Base-by-base conservation (phyloP, 2,329 filamentous ascomycete species). In the Coniochaeta prunicola region DNA sequence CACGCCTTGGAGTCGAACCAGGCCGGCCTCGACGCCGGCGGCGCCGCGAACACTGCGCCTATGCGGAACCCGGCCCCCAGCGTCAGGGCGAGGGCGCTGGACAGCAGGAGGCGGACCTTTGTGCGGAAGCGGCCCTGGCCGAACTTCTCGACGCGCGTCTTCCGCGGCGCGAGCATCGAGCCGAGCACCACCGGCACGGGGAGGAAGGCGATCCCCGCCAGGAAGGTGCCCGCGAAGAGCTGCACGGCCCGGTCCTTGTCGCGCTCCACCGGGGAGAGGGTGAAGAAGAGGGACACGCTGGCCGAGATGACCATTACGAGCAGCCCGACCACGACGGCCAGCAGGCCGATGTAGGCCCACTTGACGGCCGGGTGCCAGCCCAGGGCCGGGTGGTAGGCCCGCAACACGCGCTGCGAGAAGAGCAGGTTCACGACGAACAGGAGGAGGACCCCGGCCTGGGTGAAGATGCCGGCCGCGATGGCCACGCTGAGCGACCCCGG, bases 381-480 rank as follows among this genome's bases (percentile, higher is more conserved):
- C 33, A 91, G 69, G 2, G 70, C 68, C 0, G 90, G 90, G 67
- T 92, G 89, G 53, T 84, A 82, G 4, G 88, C 88, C 58, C 91
- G 82, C 19, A 94, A 72, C 28, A 96, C 79, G 53, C 91, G 85
- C 72, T 91, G 89, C 0, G 87, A 74, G 68, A 92, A 90, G 66
- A 94, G 75, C 45, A 96, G 74, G 73, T 96, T 94, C 72, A 91
- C 76, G 66, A 93, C 74, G 71, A 90, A 93, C 28, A 96, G 76
- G 8, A 96, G 72, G 34, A 96, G 70, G 17, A 92, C 85, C 45
- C 90, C 91, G 0, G 88, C 86, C 50, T 86, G 83, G 59, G 90
- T 83, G 65, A 94, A 86, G 67, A 94, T 82, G 63, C 79, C 78
- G 3, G 89, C 83, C 8, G 87, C 84, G 60, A 85, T 80, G 66